Evolutionary conservation across 2,329 filamentous ascomycete species (phyloP).

Genomic region (Colletotrichum tamarilloi): DNA sequence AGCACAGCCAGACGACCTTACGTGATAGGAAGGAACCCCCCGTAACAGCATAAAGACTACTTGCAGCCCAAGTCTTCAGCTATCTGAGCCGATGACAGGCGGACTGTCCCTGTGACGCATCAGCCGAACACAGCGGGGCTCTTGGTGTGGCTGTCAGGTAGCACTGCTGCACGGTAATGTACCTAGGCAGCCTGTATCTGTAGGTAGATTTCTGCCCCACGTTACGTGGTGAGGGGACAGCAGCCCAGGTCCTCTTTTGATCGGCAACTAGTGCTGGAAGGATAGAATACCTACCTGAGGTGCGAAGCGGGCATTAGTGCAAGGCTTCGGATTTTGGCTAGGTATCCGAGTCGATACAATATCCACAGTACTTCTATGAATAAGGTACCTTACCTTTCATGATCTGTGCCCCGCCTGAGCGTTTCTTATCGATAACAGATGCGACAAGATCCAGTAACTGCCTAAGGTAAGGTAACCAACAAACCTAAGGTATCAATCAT

Average conservation of each 20-base stretch:
- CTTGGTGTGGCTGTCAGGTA: background rate
- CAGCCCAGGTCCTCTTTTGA: slow-evolving; percentile 1
- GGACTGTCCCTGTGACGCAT: slow-evolving; percentile 26
- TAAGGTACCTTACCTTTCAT: no score
- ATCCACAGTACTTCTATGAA: no score
- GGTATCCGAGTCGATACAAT: no score
- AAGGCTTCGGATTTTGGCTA: background rate
- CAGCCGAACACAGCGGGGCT: background rate
- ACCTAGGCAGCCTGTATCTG: background rate
- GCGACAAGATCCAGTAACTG: no score
- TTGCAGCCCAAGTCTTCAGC: background rate
- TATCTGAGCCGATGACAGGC: background rate
- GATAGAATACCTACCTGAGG: background rate
- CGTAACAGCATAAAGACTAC: background rate
- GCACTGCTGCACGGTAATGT: background rate
- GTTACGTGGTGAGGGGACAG: background rate
- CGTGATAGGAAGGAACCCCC: background rate
- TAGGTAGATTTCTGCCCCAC: background rate
- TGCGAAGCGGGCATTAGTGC: background rate
- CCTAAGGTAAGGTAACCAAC: no score
- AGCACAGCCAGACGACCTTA: background rate
- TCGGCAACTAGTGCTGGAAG: background rate
- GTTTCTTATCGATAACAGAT: no score
- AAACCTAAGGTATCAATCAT: no score
- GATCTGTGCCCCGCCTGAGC: no score